phyloP scores from a whole-genome alignment of 2,329 filamentous ascomycete genomes.

The Macrophomina phaseolina region DNA sequence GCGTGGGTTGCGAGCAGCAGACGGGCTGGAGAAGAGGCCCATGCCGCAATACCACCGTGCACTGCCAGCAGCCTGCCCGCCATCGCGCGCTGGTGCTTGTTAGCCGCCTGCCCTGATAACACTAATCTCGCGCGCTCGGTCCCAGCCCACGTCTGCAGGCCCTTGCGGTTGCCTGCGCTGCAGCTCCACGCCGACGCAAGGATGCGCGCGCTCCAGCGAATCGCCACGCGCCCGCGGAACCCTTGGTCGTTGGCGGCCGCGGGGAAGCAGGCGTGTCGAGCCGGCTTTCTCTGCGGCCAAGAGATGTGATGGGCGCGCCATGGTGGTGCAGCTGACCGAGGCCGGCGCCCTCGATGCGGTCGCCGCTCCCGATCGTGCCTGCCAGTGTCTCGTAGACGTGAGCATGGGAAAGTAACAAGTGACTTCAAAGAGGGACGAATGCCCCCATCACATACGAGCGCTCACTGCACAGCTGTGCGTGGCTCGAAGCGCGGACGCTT shows the following conservation, averaged over 20 bases:
- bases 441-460: conserved; percentile 2
- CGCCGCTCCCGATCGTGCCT: conserved; percentile 2
- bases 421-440: neutral
- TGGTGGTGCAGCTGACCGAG: conserved; percentile 10
- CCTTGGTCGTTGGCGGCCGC: conserved; percentile 9
- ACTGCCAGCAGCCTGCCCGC: neutral
- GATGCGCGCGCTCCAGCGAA: conserved; percentile 1
- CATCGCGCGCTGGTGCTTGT: neutral
- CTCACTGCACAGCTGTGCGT: neutral
- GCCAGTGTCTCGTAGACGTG: conserved; percentile 7
- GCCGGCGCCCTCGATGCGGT: conserved; percentile 16
- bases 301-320: neutral
- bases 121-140: neutral
- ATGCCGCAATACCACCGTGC: conserved; percentile 15
- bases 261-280: conserved; percentile 22
- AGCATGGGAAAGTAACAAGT: conserved; percentile 16
- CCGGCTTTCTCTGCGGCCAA: conserved; percentile 20
- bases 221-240: neutral
- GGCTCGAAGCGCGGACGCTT: neutral
- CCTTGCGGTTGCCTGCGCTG: conserved; percentile 18
- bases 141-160: neutral
- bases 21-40: conserved; percentile 2
- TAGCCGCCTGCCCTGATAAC: conserved; percentile 17
- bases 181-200: conserved; percentile 14
- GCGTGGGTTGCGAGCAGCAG: conserved; percentile 13